These are phyloP conservation scores for Trametes meyenii DNA, from an alignment of 768 basidiomycete genomes.

Conservation along the genomic window DNA sequence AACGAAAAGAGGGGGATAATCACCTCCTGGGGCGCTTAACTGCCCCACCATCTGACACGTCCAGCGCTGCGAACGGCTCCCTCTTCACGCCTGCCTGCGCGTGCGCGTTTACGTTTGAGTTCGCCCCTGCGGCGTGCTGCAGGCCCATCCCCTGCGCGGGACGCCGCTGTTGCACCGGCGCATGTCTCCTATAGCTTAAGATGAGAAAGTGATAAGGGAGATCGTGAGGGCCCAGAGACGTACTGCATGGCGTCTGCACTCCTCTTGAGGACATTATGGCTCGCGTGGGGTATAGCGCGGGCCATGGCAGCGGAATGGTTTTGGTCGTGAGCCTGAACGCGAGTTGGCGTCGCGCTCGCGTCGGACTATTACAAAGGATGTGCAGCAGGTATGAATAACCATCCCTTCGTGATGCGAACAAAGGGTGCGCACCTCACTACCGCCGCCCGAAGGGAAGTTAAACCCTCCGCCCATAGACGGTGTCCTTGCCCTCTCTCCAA, in stretches of 20 bases:
- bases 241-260: slow-evolving; percentile 28
- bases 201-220: not conserved
- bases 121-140: slow-evolving; percentile 8
- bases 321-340: not conserved
- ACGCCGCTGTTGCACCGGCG: slow-evolving; percentile 13
- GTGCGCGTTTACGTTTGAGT: not conserved
- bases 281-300: not conserved
- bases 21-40: slow-evolving; percentile 22
- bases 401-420: too few relatives aligned
- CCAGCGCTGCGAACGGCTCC: slow-evolving; percentile 22
- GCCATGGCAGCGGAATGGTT: not conserved
- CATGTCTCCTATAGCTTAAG: not conserved
- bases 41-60: slow-evolving; percentile 20
- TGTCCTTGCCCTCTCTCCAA: slow-evolving; percentile 4
- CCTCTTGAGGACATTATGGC: slow-evolving; percentile 16
- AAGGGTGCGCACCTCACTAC: not conserved
- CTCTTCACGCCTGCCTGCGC: slow-evolving; percentile 13
- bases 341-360: not conserved
- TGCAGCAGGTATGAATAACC: too few relatives aligned
- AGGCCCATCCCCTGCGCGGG: slow-evolving; percentile 27
- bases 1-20: not conserved
- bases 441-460: slow-evolving; percentile 9
- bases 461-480: slow-evolving; percentile 27
- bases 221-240: not conserved
- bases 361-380: too few relatives aligned